Conservation (phyloP, 208 protist species). For the Trypanosoma boissoni region DNA sequence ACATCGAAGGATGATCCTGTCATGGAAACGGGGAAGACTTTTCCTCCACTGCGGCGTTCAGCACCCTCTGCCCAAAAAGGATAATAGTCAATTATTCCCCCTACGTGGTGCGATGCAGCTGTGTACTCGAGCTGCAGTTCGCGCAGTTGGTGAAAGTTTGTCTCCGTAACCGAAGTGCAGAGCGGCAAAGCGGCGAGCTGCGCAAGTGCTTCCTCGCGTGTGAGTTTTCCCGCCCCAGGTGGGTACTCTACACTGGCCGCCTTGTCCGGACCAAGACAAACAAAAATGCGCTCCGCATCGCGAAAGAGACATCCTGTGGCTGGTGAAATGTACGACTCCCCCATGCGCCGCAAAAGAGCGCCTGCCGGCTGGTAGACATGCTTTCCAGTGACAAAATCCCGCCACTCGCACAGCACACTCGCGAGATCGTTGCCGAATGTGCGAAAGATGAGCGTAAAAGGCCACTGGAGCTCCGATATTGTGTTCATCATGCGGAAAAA, state of each 20-base stretch:
- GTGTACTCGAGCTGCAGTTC: slow-evolving; percentile 56
- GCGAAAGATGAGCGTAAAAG: slow-evolving; percentile 86
- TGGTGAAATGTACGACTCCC: slow-evolving; percentile 36
- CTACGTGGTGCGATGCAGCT: slow-evolving; percentile 50
- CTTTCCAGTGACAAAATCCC: slow-evolving; percentile 61
- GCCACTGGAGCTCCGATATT: slow-evolving; percentile 71
- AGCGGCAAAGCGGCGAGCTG: slow-evolving; percentile 41
- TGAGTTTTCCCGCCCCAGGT: slow-evolving; percentile 24
- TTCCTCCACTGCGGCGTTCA: slow-evolving; percentile 71
- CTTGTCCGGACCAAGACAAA: slow-evolving; percentile 61
- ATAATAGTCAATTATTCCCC: slow-evolving; percentile 89
- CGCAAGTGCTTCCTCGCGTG: slow-evolving; percentile 19
- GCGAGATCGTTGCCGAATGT: slow-evolving; percentile 85
- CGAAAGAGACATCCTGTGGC: slow-evolving; percentile 72
- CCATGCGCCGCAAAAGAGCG: slow-evolving; percentile 39
- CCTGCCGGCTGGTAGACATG: slow-evolving; percentile 67
- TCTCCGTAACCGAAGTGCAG: slow-evolving; percentile 41
- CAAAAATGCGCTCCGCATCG: slow-evolving; percentile 50
- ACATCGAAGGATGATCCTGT: slow-evolving; percentile 45
- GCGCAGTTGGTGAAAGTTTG: slow-evolving; percentile 44
- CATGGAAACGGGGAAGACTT: slow-evolving; percentile 68
- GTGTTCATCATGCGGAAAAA: slow-evolving; percentile 86
- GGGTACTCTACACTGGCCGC: slow-evolving; percentile 35
- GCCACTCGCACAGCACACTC: slow-evolving; percentile 76
- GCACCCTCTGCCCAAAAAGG: slow-evolving; percentile 77